phyloP scores from a whole-genome alignment of 2,329 filamentous ascomycete species.

The Boeremia lycopersici region DNA sequence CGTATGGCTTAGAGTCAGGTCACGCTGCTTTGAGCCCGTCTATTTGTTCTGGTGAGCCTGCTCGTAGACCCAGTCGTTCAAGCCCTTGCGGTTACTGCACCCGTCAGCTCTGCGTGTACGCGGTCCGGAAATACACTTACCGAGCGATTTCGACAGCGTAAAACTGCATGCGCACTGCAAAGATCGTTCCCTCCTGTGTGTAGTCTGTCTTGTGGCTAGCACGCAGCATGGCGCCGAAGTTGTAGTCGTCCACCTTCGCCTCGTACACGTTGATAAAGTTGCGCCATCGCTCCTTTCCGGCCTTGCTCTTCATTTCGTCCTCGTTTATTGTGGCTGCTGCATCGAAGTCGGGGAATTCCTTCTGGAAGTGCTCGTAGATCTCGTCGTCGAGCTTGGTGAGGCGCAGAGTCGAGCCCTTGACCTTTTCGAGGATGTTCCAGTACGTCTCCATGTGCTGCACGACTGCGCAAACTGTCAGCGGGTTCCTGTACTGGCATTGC shows the following conservation, averaged over 20 bases:
- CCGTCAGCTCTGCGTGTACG: slow-evolving; percentile 22
- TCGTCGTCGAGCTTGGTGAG: slow-evolving; percentile 95
- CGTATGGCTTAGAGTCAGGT: background rate
- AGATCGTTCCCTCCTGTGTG: slow-evolving; percentile 86
- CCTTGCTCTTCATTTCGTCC: slow-evolving; percentile 96
- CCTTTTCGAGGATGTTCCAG: slow-evolving; percentile 91
- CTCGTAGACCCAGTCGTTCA: slow-evolving; percentile 98
- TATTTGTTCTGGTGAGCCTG: slow-evolving; percentile 63
- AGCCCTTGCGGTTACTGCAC: slow-evolving; percentile 75
- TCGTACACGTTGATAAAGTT: slow-evolving; percentile 94
- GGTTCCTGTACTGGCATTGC: slow-evolving; percentile 25
- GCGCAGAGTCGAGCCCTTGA: slow-evolving; percentile 84
- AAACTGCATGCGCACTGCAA: slow-evolving; percentile 83
- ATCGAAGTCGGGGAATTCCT: slow-evolving; percentile 92
- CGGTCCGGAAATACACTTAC: slow-evolving; percentile 48
- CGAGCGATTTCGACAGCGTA: slow-evolving; percentile 79
- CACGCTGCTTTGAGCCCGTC: background rate
- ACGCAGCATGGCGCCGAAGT: slow-evolving; percentile 94
- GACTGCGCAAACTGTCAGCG: slow-evolving; percentile 54
- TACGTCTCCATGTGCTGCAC: slow-evolving; percentile 97
- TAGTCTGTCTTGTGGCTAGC: slow-evolving; percentile 81
- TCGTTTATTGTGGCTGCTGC: slow-evolving; percentile 80
- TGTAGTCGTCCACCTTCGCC: slow-evolving; percentile 94
- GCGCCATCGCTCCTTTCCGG: slow-evolving; percentile 92
- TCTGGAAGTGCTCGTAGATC: slow-evolving; percentile 86